Evolutionary conservation across 305 asterid genomes (phyloP).

Genomic region (Rubia balearica): DNA sequence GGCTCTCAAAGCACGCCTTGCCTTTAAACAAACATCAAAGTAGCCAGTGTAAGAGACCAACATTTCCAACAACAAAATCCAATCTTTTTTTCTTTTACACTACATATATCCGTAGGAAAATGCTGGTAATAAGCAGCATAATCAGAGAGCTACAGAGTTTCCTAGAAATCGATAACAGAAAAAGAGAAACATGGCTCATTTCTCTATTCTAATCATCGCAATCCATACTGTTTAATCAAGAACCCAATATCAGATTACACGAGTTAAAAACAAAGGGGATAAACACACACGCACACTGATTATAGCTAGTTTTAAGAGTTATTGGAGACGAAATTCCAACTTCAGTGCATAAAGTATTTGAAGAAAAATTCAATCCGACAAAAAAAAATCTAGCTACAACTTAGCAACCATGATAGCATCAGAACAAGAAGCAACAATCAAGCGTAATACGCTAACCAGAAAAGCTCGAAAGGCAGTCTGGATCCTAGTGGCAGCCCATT

Average conservation of each 20-base stretch:
- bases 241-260: not conserved
- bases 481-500: conserved; percentile 79
- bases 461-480: conserved; percentile 68
- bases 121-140: not conserved
- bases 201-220: not conserved
- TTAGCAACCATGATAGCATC: not conserved
- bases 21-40: conserved; percentile 32
- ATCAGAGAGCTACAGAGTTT: not conserved
- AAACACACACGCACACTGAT: not conserved
- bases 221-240: not conserved
- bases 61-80: not conserved
- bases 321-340: too few relatives aligned
- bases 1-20: conserved; percentile 89
- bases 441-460: conserved; percentile 38
- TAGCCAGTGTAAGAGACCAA: not conserved
- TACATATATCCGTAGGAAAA: not conserved
- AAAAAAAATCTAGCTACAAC: not conserved
- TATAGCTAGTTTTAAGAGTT: too few relatives aligned
- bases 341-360: too few relatives aligned
- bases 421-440: not conserved
- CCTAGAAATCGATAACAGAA: not conserved
- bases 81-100: not conserved
- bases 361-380: not conserved
- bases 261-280: too few relatives aligned
- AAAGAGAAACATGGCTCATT: not conserved